A percentile compares a stretch with the other conserved stretches of the same genome.
Conservation (phyloP, 2,329 filamentous ascomycete genomes). For the Fusarium sp. region DNA sequence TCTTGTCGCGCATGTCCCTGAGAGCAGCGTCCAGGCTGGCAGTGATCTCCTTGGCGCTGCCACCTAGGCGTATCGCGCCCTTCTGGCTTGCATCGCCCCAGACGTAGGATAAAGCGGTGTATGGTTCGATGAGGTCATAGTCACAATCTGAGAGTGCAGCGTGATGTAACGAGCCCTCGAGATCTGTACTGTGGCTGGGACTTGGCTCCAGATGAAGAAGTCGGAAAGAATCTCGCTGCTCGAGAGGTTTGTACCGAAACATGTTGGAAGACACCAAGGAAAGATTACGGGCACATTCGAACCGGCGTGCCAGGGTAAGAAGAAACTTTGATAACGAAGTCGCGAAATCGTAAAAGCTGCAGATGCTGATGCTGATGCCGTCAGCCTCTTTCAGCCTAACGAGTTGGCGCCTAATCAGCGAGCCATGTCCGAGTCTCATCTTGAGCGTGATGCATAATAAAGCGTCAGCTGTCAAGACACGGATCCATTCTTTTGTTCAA, state of each 20-base stretch:
- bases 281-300: background rate
- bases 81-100: background rate
- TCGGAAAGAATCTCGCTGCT: background rate
- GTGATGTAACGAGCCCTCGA: background rate
- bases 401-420: background rate
- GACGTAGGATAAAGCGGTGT: background rate
- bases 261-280: fast-evolving
- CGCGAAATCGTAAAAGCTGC: background rate
- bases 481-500: fast-evolving
- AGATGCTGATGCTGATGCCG: background rate
- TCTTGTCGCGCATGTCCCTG: background rate
- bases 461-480: too few relatives aligned
- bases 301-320: fast-evolving
- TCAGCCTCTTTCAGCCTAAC: background rate
- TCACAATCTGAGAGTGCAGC: background rate
- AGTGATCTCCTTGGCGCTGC: background rate
- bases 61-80: background rate
- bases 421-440: background rate
- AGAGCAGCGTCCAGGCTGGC: background rate
- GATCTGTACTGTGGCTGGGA: background rate
- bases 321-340: fast-evolving
- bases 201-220: background rate
- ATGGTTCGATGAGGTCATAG: background rate
- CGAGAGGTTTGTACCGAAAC: background rate
- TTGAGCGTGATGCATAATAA: fast-evolving